Percentiles rank a stretch among this genome's conserved stretches.
Evolutionary conservation across 805 yeast species (phyloP).

Genomic region (Candida takata): DNA sequence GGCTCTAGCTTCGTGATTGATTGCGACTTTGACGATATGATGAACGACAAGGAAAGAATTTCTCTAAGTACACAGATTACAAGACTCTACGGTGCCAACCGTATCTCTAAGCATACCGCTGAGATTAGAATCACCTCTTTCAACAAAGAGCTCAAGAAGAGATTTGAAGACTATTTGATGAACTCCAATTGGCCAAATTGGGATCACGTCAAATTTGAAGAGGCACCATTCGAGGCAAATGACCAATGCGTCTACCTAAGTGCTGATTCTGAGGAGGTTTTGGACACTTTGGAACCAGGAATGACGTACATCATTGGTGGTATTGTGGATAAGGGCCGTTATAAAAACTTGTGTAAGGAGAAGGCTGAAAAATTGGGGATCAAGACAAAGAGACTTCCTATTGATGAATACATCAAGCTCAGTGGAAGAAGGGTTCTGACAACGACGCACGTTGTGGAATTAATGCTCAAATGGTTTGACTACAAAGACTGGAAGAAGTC

Average conservation of each 20-base stretch:
- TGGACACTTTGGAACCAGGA: constrained; percentile 58
- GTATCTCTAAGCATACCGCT: constrained; percentile 50
- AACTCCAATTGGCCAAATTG: constrained; percentile 54
- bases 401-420: constrained; percentile 73
- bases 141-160: constrained; percentile 51
- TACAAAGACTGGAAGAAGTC: constrained; percentile 77
- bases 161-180: constrained; percentile 59
- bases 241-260: constrained; percentile 59
- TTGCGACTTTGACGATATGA: constrained; percentile 84
- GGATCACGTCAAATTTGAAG: constrained; percentile 52
- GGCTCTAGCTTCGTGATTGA: constrained; percentile 64
- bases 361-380: constrained; percentile 75
- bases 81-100: constrained; percentile 73
- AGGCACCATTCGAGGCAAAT: constrained; percentile 23
- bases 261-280: constrained; percentile 74
- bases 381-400: constrained; percentile 73
- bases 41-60: constrained; percentile 65
- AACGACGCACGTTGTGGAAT: constrained; percentile 90
- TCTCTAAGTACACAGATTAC: constrained; percentile 78
- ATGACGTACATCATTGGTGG: constrained; percentile 88
- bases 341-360: constrained; percentile 69
- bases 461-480: constrained; percentile 76
- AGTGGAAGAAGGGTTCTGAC: constrained; percentile 87
- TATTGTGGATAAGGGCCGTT: constrained; percentile 90
- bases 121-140: constrained; percentile 59